Base-by-base conservation (phyloP, 208 protist species). In the Leishmania guyanensis region DNA sequence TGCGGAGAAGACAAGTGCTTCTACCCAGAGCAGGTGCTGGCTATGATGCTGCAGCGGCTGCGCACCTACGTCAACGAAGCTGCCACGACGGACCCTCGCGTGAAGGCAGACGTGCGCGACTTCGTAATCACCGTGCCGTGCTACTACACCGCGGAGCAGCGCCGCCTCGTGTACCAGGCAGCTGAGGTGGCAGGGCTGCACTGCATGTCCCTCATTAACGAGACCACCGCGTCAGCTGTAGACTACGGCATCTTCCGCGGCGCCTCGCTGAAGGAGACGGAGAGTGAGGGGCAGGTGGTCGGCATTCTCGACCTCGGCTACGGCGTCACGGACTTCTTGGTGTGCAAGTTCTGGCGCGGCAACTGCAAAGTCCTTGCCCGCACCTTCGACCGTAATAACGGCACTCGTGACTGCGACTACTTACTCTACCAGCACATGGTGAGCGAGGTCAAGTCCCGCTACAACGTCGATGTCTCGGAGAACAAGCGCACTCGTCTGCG, bases 241-340 rank as follows among this genome's bases (percentile, higher is more conserved):
- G 92, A 98, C 86, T 98, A 98, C 86, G 95, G 94, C 74, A 98
- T 98, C 70, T 98, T 97, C 86, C 94, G 94, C 56, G 90, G 88
- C 46, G 79, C 77, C 69, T 87, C 88, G 29, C 92, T 98, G 73
- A 93, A 93, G 75, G 95, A 96, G 83, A 92, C 86, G 58, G 94
- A 98, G 80, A 90, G 87, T 79, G 88, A 97, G 79, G 91, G 85
- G 51, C 87, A 95, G 78, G 81, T 96, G 12, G 92, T 98, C 53
- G 91, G 87, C 68, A 95, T 98, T 78, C 78, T 97, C 29, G 95
- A 98, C 86, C 90, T 98, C 80, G 96, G 96, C 75, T 97, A 98
- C 88, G 84, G 81, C 62, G 86, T 89, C 53, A 97, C 95, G 9
- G 81, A 88, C 69, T 93, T 97, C 86, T 88, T 90, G 20, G 84